Evolutionary conservation across 352 stramenopile genomes (phyloP), one percentile per base, ranked within the genome.

Genomic region (Phytophthora rubi): DNA sequence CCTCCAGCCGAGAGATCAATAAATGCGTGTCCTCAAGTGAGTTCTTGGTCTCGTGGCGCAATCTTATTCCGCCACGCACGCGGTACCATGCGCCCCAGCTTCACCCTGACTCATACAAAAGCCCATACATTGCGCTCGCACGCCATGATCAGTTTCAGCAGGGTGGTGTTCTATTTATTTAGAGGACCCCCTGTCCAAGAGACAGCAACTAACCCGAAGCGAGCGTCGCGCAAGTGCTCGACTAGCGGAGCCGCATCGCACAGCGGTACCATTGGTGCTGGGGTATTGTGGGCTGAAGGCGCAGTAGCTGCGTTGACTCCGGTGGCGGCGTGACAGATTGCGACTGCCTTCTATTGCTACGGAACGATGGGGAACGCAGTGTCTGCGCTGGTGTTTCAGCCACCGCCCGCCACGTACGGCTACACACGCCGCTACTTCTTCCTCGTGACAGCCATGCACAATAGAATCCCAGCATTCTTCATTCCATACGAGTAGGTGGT

Each of bases 381-480:
- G 58, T 95, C 89, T 53, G 73, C 85, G 51, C 79, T 98, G 44
- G 88, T 98, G 42, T 98, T 97, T 65, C 92, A 98, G 71, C 91
- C 92, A n/a, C 92, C 92, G 30, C 66, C 73, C 32, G 62, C 85
- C 23, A 90, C 84, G 15, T 97, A 96, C 61, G 77, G 80, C 37
- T 89, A 85, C 68, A 93, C 84, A 35, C 75, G 88, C 58, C 84
- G 91, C 54, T 98, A 98, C 71, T 98, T 98, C 60, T 98, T 97
- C 85, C 86, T 99, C 10, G 91, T 90, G 39, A 99, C 92, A 23
- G 70, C 85, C 18, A 86, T 89, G 65, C 86, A 94, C 65, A 88
- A 91, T 68, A 81, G 86, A 30, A 99, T 99, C 70, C 92, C 94
- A 5, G 95, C 96, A 12, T 99, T 99, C 71, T 99, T 95, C 77